phyloP scores from a whole-genome alignment of 129 eudicot species.

The Flaveria trinervia region DNA sequence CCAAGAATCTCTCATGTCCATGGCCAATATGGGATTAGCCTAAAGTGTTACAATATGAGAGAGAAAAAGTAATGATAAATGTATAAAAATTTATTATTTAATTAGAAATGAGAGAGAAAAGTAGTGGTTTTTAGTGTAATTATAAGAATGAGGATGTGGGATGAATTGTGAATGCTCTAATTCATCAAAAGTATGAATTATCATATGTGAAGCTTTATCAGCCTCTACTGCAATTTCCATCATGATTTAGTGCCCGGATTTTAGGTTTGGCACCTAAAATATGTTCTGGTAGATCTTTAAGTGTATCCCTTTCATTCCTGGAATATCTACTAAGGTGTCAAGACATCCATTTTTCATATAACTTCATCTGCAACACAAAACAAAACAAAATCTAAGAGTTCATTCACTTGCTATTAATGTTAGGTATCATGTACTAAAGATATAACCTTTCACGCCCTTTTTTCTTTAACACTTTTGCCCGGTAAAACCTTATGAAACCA shows the following conservation, averaged over 20 bases:
- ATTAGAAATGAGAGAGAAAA: too few species aligned
- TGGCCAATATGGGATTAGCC: too few species aligned
- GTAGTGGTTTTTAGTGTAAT: too few species aligned
- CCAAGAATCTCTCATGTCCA: too few species aligned
- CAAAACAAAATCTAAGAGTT: neutral
- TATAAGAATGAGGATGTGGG: too few species aligned
- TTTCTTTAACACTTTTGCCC: constrained; percentile 21
- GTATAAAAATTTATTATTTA: too few species aligned
- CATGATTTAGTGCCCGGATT: constrained; percentile 31
- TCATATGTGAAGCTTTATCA: constrained; percentile 37
- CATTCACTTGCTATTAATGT: too few species aligned
- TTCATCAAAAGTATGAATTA: constrained; percentile 57
- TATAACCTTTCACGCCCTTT: constrained; percentile 30
- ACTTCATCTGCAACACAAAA: constrained; percentile 45
- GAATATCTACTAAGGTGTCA: constrained; percentile 49
- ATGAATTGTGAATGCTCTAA: constrained; percentile 1
- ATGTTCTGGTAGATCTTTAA: constrained; percentile 58
- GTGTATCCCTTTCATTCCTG: constrained; percentile 46
- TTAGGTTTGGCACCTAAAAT: constrained; percentile 43
- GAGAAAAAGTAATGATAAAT: too few species aligned
- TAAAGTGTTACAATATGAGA: too few species aligned
- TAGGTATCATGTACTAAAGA: neutral
- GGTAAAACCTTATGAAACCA: constrained; percentile 38
- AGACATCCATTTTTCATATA: constrained; percentile 49
- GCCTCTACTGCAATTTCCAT: constrained; percentile 8